Evolutionary conservation across 495 filamentous ascomycete genomes (phyloP).

Genomic region (Annulohypoxylon moriforme): DNA sequence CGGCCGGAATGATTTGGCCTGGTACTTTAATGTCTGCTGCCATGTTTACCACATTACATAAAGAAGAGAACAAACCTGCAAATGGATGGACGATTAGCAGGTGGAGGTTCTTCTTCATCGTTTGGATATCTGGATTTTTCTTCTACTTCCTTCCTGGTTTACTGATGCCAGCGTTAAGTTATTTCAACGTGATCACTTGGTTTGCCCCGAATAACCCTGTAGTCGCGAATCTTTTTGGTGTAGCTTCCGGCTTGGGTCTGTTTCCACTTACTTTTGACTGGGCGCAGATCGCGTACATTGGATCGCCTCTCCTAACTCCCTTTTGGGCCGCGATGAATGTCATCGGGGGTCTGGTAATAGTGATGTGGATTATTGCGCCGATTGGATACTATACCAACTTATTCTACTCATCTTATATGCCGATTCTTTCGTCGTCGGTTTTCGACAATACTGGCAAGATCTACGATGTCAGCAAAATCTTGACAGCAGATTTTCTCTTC

Average conservation of each 20-base stretch:
- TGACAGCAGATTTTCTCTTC: constrained; percentile 77
- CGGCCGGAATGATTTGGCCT: constrained; percentile 93
- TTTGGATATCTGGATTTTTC: constrained; percentile 70
- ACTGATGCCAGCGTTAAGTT: constrained; percentile 85
- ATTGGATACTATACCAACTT: constrained; percentile 83
- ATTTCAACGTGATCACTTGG: constrained; percentile 93
- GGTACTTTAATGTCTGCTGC: constrained; percentile 87
- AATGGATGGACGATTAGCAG: constrained; percentile 87
- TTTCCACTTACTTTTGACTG: constrained; percentile 94
- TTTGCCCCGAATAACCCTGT: constrained; percentile 83
- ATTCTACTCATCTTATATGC: constrained; percentile 83
- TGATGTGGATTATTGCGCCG: constrained; percentile 91
- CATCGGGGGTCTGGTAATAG: constrained; percentile 81
- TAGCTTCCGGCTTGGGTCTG: constrained; percentile 84
- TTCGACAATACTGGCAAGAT: constrained; percentile 83
- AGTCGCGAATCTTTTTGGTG: constrained; percentile 84
- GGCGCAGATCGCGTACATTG: constrained; percentile 92
- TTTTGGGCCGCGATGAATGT: constrained; percentile 95
- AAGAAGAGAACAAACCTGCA: constrained; percentile 79
- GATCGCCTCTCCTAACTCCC: constrained; percentile 84
- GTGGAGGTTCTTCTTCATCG: constrained; percentile 82
- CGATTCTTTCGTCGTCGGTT: constrained; percentile 77
- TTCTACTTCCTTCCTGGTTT: constrained; percentile 93
- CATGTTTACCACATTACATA: constrained; percentile 88
- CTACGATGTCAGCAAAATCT: constrained; percentile 80